These are phyloP conservation scores for Phytopythium mirpurense DNA, from an alignment of 352 stramenopile genomes.

Conservation along the genomic window DNA sequence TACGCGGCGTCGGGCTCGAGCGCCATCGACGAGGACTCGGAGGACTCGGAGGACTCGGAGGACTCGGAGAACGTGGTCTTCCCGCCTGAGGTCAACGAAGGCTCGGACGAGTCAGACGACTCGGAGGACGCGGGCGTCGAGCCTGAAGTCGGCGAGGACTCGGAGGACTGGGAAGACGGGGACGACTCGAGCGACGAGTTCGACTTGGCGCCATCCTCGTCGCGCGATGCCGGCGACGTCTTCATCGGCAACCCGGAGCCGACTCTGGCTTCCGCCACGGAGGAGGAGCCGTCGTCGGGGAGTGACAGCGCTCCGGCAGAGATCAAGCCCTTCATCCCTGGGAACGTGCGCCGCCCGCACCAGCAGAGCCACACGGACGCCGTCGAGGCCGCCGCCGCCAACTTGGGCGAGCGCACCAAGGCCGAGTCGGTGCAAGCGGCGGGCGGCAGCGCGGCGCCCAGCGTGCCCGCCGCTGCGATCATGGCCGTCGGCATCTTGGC, in stretches of 20 bases:
- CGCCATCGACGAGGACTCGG: not conserved
- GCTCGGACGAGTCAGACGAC: not conserved
- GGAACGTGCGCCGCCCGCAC: not conserved
- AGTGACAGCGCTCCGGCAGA: not conserved
- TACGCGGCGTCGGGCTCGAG: no score
- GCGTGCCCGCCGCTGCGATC: not conserved
- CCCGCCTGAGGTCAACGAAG: no score
- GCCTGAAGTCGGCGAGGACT: not conserved
- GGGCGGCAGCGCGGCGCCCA: not conserved
- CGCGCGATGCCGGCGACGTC: not conserved
- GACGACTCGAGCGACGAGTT: not conserved
- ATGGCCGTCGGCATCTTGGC: slow-evolving; percentile 12
- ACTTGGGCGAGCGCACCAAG: not conserved
- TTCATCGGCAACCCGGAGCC: not conserved
- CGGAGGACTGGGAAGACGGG: not conserved
- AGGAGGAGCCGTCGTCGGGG: not conserved
- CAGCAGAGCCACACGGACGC: not conserved
- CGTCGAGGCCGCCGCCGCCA: not conserved
- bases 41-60: not conserved
- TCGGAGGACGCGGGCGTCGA: not conserved
- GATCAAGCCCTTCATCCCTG: slow-evolving; percentile 2
- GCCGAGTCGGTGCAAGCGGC: not conserved
- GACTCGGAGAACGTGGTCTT: no score
- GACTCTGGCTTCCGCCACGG: no score
- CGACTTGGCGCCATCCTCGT: not conserved